A percentile compares a stretch with the other conserved stretches of the same genome.
phyloP scores from a whole-genome alignment of 805 yeast genomes.

The Yamadazyma philogaea region DNA sequence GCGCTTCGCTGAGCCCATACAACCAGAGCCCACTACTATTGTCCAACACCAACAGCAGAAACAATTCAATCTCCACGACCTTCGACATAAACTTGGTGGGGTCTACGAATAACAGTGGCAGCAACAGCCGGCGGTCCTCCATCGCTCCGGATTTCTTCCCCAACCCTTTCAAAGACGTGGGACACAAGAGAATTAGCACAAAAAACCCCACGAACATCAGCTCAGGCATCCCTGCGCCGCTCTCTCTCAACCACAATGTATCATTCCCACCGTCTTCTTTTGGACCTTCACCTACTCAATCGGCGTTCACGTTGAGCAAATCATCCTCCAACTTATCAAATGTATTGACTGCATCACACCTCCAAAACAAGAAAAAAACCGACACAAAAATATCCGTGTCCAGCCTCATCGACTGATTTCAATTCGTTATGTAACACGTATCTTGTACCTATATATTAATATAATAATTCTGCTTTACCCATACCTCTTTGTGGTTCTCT shows the following conservation, averaged over 20 bases:
- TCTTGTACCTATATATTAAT: background rate
- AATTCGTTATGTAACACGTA: constrained; percentile 2
- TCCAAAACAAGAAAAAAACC: constrained; percentile 1
- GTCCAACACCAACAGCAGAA: constrained; percentile 32
- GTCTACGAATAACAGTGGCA: constrained; percentile 25
- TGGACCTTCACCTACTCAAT: constrained; percentile 10
- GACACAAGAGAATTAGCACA: constrained; percentile 26
- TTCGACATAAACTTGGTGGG: constrained; percentile 23
- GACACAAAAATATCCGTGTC: constrained; percentile 33
- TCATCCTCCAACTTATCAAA: constrained; percentile 12
- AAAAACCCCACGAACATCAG: background rate
- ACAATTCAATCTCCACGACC: constrained; percentile 36
- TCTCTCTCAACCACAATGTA: constrained; percentile 8
- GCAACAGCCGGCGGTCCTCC: constrained; percentile 39
- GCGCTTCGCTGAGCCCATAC: constrained; percentile 14
- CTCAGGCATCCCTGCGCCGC: constrained; percentile 12
- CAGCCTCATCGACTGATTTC: constrained; percentile 27
- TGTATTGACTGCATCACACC: constrained; percentile 11
- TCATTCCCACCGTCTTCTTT: constrained; percentile 5
- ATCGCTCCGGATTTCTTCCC: constrained; percentile 45
- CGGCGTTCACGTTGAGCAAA: constrained; percentile 9
- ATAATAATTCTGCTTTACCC: no score
- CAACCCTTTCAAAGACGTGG: constrained; percentile 28
- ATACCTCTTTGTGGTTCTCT: no score
- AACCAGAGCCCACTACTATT: constrained; percentile 24